Percentiles rank a stretch among this genome's conserved stretches.
phyloP scores from a whole-genome alignment of 1,284 basidiomycete species.

The Meripilus lineatus region DNA sequence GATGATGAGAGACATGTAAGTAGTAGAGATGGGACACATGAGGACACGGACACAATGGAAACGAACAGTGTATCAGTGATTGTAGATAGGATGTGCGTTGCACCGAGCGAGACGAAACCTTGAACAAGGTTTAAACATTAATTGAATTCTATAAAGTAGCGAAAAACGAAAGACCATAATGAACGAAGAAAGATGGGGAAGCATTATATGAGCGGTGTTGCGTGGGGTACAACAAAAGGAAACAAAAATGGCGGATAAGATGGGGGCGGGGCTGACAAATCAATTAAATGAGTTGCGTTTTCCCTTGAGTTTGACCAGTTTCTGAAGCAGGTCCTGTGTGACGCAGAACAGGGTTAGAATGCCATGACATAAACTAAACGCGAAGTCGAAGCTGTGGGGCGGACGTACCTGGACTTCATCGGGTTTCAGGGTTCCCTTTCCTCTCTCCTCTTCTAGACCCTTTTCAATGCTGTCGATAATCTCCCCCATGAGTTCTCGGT shows the following conservation, averaged over 20 bases:
- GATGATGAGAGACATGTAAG: too few relatives aligned
- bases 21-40: too few relatives aligned
- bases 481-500: conserved; percentile 68
- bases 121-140: too few relatives aligned
- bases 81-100: too few relatives aligned
- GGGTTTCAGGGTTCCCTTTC: conserved; percentile 53
- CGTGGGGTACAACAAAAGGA: not conserved
- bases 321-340: conserved; percentile 57
- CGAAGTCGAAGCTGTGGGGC: not conserved
- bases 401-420: conserved; percentile 65
- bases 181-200: not conserved
- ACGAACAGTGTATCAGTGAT: too few relatives aligned
- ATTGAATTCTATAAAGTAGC: too few relatives aligned
- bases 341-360: conserved; percentile 11
- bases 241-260: conserved; percentile 3
- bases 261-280: not conserved
- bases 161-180: not conserved
- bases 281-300: conserved; percentile 30
- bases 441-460: conserved; percentile 64
- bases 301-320: conserved; percentile 53
- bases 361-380: too few relatives aligned
- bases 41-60: too few relatives aligned
- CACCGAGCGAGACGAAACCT: too few relatives aligned
- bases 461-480: conserved; percentile 75
- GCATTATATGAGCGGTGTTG: not conserved